Conservation (phyloP, 371 early-diverging fungal genomes). For the Parasitella parasitica region DNA sequence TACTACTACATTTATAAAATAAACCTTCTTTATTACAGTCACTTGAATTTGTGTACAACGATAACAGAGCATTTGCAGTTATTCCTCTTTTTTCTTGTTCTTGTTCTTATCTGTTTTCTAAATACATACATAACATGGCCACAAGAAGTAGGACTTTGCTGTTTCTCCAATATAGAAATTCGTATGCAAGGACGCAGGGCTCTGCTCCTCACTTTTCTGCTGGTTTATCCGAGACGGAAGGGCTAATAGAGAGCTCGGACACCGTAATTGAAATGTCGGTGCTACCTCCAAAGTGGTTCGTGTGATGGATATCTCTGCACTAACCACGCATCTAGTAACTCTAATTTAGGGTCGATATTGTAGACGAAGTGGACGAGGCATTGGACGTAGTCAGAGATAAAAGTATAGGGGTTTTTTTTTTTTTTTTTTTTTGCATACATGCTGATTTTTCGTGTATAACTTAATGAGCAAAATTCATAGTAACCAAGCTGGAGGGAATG, state of each 20-base stretch:
- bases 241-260: conserved; percentile 67
- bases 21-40: not conserved
- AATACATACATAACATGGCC: conserved; percentile 56
- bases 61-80: not conserved
- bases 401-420: conserved; percentile 56
- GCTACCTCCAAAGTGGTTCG: conserved; percentile 84
- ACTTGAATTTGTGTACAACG: not conserved
- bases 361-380: conserved; percentile 77
- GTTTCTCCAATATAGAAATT: conserved; percentile 91
- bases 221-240: conserved; percentile 57
- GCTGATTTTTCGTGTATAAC: not conserved
- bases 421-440: too few species aligned
- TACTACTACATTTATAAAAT: too few species aligned
- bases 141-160: conserved; percentile 89
- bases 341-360: conserved; percentile 76
- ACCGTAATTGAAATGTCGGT: conserved; percentile 72
- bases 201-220: conserved; percentile 41
- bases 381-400: conserved; percentile 59
- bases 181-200: conserved; percentile 70
- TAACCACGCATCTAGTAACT: too few species aligned
- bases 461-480: conserved; percentile 35
- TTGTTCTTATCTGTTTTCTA: not conserved
- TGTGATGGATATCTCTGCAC: too few species aligned
- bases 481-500: conserved; percentile 78
- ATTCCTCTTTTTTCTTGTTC: not conserved